Base-by-base conservation (phyloP, 495 filamentous ascomycete genomes). In the Aspergillus ostianus region DNA sequence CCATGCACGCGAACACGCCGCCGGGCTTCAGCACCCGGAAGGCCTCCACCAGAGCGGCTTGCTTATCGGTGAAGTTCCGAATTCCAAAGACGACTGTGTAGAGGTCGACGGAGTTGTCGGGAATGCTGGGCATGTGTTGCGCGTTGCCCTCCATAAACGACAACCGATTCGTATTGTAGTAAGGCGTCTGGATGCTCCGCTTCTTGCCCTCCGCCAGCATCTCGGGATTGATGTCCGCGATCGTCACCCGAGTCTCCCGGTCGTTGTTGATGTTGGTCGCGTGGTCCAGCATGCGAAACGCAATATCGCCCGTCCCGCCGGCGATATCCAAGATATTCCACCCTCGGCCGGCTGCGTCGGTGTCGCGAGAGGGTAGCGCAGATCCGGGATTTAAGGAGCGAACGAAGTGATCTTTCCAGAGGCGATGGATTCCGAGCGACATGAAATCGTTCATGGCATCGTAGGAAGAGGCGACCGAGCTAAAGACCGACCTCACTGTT, bases 341-440 rank as follows among this genome's bases (percentile, higher is more conserved):
- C 59, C 82, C 83, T 48, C 74, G 66, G 20, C 64, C 65, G 55
- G 66, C 61, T 36, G 64, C 45, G 56, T 68, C 65, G 55, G 60
- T 62, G 74, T 82, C 19, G 79, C 73, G 60, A 61, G 70, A 73
- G 54, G 80, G 76, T n/a, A 87, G 78, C 51, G 80, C 81, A 51
- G 85, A 84, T 62, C 94, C 94, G 2, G 95, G 94, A 77, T 97
- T 91, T 13, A 98, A 82, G 21, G 87, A 87, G 57, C 92, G 87
- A 46, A 98, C 94, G 74, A 98, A 98, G 77, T 96, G 85, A 75
- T 97, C 94, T 83, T 98, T 98, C 94, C 94, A 98, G 51, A 98
- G 79, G 17, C 94, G 90, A 75, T 98, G 94, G 77, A 96, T 92
- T 41, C 92, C 92, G 26, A 98, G 85, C 47, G 93, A 97, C 94